These are phyloP conservation scores for Clavispora asparagi DNA, from an alignment of 805 yeast species.

Conservation along the genomic window DNA sequence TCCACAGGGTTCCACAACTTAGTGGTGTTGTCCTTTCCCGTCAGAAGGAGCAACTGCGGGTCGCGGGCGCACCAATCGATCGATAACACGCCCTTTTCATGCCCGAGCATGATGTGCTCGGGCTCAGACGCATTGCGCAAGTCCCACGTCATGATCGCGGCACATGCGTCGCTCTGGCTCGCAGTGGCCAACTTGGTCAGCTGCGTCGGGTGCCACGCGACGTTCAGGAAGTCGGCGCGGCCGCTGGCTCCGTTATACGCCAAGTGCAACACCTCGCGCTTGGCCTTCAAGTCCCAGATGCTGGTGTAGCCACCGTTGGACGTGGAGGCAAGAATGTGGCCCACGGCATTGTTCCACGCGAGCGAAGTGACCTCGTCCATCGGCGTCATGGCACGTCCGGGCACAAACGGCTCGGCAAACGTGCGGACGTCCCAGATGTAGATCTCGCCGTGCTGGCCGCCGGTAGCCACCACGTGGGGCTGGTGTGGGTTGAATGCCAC, in stretches of 20 bases:
- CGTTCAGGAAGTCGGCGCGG: conserved; percentile 69
- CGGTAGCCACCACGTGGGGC: conserved; percentile 70
- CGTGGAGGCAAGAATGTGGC: conserved; percentile 87
- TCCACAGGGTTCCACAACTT: conserved; percentile 84
- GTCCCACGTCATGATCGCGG: conserved; percentile 88
- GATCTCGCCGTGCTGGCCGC: conserved; percentile 85
- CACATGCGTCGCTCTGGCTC: conserved; percentile 72
- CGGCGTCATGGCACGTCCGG: conserved; percentile 78
- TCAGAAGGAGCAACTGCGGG: conserved; percentile 70
- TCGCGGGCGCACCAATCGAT: conserved; percentile 93
- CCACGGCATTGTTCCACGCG: conserved; percentile 81
- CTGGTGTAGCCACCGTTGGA: conserved; percentile 83
- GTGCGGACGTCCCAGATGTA: conserved; percentile 83
- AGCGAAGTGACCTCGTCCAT: conserved; percentile 75
- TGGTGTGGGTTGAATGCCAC: conserved; percentile 76
- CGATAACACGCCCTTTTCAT: conserved; percentile 80
- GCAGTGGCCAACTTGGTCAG: conserved; percentile 87
- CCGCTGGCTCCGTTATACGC: conserved; percentile 55
- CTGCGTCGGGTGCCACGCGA: conserved; percentile 92
- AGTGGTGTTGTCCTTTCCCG: conserved; percentile 88
- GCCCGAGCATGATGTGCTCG: conserved; percentile 68
- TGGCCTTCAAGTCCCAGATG: conserved; percentile 88
- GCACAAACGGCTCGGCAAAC: conserved; percentile 51
- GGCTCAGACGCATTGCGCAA: conserved; percentile 92
- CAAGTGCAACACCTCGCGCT: conserved; percentile 83